phyloP scores from a whole-genome alignment of 495 filamentous ascomycete species.

The Xylaria castorea region DNA sequence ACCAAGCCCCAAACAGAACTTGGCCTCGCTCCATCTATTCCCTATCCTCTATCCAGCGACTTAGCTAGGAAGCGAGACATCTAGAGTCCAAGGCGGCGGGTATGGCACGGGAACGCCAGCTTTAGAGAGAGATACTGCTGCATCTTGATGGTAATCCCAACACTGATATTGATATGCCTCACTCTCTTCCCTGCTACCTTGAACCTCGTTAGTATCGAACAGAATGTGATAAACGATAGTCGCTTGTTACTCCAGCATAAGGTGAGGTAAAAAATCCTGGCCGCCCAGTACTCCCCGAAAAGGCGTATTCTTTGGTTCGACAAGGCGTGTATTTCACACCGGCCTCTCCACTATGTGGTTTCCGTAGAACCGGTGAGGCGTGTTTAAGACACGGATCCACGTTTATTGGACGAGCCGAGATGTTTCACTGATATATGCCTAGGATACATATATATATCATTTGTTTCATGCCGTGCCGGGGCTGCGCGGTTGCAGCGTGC shows the following conservation, averaged over 20 bases:
- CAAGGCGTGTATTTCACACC: background rate
- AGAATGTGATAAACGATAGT: background rate
- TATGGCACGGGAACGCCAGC: background rate
- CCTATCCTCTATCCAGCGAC: background rate
- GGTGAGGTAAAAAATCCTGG: background rate
- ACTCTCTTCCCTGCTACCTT: background rate
- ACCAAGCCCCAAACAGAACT: background rate
- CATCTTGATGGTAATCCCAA: background rate
- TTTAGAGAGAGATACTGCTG: background rate
- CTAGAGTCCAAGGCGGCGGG: background rate
- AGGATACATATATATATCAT: slow-evolving; percentile 8
- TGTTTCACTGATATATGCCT: slow-evolving; percentile 14
- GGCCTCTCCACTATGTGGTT: slow-evolving; percentile 1
- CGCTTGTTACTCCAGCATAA: background rate
- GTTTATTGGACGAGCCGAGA: slow-evolving; percentile 1
- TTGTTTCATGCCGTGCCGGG: slow-evolving; percentile 18
- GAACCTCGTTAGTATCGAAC: background rate
- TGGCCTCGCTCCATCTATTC: background rate
- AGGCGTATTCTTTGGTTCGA: slow-evolving; percentile 15
- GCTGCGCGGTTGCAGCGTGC: slow-evolving; percentile 20
- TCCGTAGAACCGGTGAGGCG: background rate
- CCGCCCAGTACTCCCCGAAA: background rate
- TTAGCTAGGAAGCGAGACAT: background rate
- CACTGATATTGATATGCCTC: background rate
- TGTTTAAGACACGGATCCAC: slow-evolving; percentile 1